Conservation (phyloP, 2,329 filamentous ascomycete species). For the Byssoonygena ceratinophila region DNA sequence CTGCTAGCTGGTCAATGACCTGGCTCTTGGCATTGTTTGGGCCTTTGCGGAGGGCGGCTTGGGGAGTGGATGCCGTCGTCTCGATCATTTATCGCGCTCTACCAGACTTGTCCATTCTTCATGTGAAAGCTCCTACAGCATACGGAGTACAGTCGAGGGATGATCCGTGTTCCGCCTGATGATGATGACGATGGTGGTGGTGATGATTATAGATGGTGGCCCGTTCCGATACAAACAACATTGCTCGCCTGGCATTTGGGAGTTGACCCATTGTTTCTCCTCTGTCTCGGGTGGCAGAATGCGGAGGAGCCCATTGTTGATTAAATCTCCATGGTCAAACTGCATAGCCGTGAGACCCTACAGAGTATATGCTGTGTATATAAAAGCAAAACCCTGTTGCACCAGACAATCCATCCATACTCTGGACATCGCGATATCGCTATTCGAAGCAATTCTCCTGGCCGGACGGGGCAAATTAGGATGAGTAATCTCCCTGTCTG, state of each 20-base stretch:
- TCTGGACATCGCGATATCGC: not conserved
- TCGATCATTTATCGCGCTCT: too few relatives aligned
- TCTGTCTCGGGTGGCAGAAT: conserved; percentile 5
- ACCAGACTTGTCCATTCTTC: not conserved
- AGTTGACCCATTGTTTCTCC: conserved; percentile 4
- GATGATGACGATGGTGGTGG: too few relatives aligned
- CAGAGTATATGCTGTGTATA: too few relatives aligned
- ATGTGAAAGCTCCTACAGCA: too few relatives aligned
- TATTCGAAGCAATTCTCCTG: not conserved
- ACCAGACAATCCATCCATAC: too few relatives aligned
- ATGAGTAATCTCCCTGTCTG: too few relatives aligned
- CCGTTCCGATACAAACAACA: not conserved
- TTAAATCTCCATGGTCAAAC: not conserved
- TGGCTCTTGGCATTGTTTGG: conserved; percentile 16
- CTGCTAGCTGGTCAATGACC: conserved; percentile 8
- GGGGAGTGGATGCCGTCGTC: too few relatives aligned
- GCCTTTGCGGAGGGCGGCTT: not conserved
- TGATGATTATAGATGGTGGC: too few relatives aligned
- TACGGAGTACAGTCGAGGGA: not conserved
- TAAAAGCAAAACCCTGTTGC: too few relatives aligned
- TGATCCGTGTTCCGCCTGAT: too few relatives aligned
- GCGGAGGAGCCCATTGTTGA: not conserved
- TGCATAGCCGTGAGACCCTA: too few relatives aligned
- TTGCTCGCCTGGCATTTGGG: not conserved
- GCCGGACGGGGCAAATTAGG: not conserved